Base-by-base conservation (phyloP, 768 basidiomycete genomes). In the Clavulina sp. region DNA sequence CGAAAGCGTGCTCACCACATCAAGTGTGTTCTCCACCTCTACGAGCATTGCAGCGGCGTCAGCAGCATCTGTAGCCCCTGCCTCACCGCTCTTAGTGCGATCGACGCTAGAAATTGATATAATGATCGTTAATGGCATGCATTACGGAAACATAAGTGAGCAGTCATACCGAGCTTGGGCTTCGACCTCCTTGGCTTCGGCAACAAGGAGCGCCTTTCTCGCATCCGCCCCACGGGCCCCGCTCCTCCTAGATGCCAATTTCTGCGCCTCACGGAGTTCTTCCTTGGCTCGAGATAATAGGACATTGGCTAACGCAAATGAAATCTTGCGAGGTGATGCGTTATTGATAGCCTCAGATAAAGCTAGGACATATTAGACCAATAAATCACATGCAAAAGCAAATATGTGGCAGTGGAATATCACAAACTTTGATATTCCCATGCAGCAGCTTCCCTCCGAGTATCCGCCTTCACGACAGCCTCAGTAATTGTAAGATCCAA, bases 201-300 rank as follows among this genome's bases (percentile, higher is more conserved):
- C 66, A 3, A 60, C 64, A 19, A 75, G 64, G 26, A 75, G 65
- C 16, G 70, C 70, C 57, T 73, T 72, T 43, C 78, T 69, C 5
- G 78, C 75, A 16, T 72, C 70, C 40, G 72, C 70, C 0, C 79
- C 78, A 26, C 78, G 64, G 5, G 76, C 69, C 1, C 78, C 78
- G 4, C 72, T 73, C 30, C 77, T 65, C 49, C 73, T 65, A 2
- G 63, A 60, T 0, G 79, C 78, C 16, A 73, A 69, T 54, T 73
- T 71, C 50, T 60, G 57, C 9, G 64, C 65, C 23, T 69, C 64
- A 30, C 68, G 64, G 26, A 64, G 50, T 5, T 59, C 60, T 2
- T 52, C 43, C 31, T 66, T 59, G 30, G 56, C 40, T 40, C 56
- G 52, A 16, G 55, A 38, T 6, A 60, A 33, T 36, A 57, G 40